phyloP scores from a whole-genome alignment of 768 basidiomycete genomes.

The Kwoniella newhampshirensis region DNA sequence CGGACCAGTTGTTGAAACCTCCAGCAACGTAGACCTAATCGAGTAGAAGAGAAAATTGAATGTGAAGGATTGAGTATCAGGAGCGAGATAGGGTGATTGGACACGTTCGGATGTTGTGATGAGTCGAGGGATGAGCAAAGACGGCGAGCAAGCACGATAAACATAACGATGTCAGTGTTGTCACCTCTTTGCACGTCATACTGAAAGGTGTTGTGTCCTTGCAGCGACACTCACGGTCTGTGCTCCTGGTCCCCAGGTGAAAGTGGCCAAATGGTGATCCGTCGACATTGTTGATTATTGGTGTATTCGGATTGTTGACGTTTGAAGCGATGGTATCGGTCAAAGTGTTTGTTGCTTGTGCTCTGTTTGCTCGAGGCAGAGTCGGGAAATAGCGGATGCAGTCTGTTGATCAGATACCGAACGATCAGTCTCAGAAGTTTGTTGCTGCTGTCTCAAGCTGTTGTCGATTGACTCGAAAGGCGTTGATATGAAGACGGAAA shows the following conservation, averaged over 20 bases:
- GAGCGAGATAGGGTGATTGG: too few relatives aligned
- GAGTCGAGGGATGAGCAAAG: neutral
- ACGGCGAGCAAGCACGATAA: neutral
- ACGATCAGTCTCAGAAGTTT: too few relatives aligned
- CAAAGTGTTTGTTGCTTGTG: too few relatives aligned
- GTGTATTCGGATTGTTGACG: neutral
- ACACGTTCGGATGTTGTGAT: constrained; percentile 1
- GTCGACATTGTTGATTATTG: neutral
- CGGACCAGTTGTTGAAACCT: constrained; percentile 52
- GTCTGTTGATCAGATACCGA: too few relatives aligned
- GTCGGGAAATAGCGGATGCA: too few relatives aligned
- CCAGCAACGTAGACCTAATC: constrained; percentile 48
- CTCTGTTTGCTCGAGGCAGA: too few relatives aligned
- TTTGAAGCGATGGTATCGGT: constrained; percentile 1
- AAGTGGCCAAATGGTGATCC: constrained; percentile 33
- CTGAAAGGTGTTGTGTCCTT: too few relatives aligned
- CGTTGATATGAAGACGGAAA: constrained; percentile 3
- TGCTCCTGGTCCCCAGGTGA: constrained; percentile 47
- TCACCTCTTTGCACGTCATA: too few relatives aligned
- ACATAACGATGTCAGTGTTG: neutral
- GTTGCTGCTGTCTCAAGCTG: too few relatives aligned
- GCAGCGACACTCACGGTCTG: constrained; percentile 36
- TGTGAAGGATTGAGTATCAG: neutral
- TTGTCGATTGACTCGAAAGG: neutral
- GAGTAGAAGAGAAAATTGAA: constrained; percentile 17